Evolutionary conservation across 73 alveolate species (phyloP), one percentile per base, ranked within the genome.

Genomic region (Breviolum minutum): DNA sequence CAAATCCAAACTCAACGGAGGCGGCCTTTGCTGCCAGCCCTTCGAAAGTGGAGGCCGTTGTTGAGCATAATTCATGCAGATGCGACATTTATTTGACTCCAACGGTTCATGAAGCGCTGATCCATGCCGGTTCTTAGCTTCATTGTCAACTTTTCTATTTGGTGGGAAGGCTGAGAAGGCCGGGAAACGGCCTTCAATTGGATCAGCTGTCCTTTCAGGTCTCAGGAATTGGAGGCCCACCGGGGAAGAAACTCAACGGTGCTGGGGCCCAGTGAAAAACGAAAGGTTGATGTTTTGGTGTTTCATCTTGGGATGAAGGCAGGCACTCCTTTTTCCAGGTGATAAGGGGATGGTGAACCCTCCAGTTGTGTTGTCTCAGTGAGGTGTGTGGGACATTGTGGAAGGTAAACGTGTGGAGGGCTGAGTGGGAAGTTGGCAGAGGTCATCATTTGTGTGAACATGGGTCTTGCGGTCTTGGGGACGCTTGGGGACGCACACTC

Each of bases 191-290:
- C 54, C 54, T 40, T 40, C 54, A 40, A 40, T 40, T 40, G 54
- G 54, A 40, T 40, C 54, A 40, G 54, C 54, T 40, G 54, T 40
- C 3, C 54, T 40, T 40, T 40, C 86, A 88, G 95, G 86, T 74
- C 73, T 74, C 71, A 24, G 97, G 97, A 64, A n/a, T 92, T 29
- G 86, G 90, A 32, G 97, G 97, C 90, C 63, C 63, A 40, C 80
- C 90, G 24, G 97, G 90, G 63, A 92, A 92, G 82, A 64, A 92
- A 32, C 90, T 92, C 81, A 92, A 92, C 40, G 97, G 97, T 87
- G 7, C 16, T n/a, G 26, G 63, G 63, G 63, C 87, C 22, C 40
- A 48, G 73, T 40, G 30, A 83, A 70, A 8, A 11, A 13, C 71
- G 73, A 40, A 19, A 77, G 87, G 61, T 26, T 11, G 87, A 8